Base-by-base conservation (phyloP, 371 early-diverging fungal species). In the Rhizopus arrhizus region DNA sequence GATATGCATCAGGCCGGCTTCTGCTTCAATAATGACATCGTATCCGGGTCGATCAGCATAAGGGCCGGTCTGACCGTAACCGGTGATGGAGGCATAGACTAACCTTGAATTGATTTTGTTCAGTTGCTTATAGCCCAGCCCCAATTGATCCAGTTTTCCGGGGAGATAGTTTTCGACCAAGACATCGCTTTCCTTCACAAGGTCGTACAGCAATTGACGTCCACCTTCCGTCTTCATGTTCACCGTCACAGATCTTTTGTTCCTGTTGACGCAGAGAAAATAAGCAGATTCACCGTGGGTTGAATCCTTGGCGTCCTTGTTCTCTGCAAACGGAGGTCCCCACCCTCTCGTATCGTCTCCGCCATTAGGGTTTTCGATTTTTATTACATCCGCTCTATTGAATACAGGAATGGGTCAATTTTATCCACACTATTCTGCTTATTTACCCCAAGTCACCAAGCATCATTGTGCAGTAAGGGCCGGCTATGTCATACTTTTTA, bases 1-100 rank as follows among this genome's bases (percentile, higher is more conserved):
- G 45, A 96, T 95, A 70, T 94, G 88, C 96, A 96, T 96, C 52
- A 96, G 64, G 5, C 97, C 97, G 15, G 91, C 96, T 62, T 95
- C 94, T 7, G 93, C 95, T 72, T 93, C 95, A 49, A 94, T 91
- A 73, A 96, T 93, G 40, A 96, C 94, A 80, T 96, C 96, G 70
- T 95, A 96, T 3, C 97, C 97, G 5, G 95, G 88, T 43, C 86
- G 65, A 8, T 80, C 62, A 2, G 90, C 73, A 64, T 89, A 94
- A 4, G 97, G 95, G 0, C 97, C 97, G 0, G 85, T 86, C 35
- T 88, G 89, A 0, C 97, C 97, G 64, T 96, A 96, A 2, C 85
- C 89, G 43, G 92, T 90, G 50, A 94, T 91, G 13, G 96, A 95
- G 0, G 94, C 88, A 73, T 96, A 96, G 22, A 96, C 80, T 56